Conservation (phyloP, 257 asterid genomes). For the Ocimum tenuiflorum region DNA sequence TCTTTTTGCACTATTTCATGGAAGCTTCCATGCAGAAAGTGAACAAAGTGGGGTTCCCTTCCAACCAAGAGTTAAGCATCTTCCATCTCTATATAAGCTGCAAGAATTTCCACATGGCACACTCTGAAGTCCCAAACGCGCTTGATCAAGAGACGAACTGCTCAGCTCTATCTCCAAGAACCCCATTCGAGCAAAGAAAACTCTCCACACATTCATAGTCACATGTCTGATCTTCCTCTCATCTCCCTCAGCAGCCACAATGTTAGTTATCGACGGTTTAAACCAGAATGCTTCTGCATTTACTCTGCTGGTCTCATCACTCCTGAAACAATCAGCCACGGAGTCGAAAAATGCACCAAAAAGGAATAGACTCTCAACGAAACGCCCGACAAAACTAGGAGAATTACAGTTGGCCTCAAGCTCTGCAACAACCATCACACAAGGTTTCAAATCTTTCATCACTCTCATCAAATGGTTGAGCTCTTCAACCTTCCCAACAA, state of each 20-base stretch:
- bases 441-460: slow-evolving; percentile 26
- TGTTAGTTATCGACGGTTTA: slow-evolving; percentile 22
- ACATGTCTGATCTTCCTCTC: slow-evolving; percentile 36
- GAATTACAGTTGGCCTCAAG: slow-evolving; percentile 34
- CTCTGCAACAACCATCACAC: slow-evolving; percentile 28
- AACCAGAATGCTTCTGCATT: slow-evolving; percentile 22
- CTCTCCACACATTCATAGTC: slow-evolving; percentile 33
- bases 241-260: slow-evolving; percentile 34
- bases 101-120: slow-evolving; percentile 28
- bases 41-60: slow-evolving; percentile 36
- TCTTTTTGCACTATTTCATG: neutral
- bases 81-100: slow-evolving; percentile 29
- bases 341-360: slow-evolving; percentile 33
- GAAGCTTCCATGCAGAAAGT: slow-evolving; percentile 39
- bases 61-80: slow-evolving; percentile 38
- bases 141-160: slow-evolving; percentile 24
- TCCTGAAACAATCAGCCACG: slow-evolving; percentile 33
- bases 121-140: slow-evolving; percentile 23
- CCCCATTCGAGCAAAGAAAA: slow-evolving; percentile 27
- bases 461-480: slow-evolving; percentile 29
- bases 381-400: slow-evolving; percentile 31
- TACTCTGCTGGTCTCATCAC: slow-evolving; percentile 21
- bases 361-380: slow-evolving; percentile 31
- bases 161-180: slow-evolving; percentile 30
- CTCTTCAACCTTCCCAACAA: slow-evolving; percentile 18